phyloP scores from a whole-genome alignment of 2,329 filamentous ascomycete species.

The Beauveria australis region DNA sequence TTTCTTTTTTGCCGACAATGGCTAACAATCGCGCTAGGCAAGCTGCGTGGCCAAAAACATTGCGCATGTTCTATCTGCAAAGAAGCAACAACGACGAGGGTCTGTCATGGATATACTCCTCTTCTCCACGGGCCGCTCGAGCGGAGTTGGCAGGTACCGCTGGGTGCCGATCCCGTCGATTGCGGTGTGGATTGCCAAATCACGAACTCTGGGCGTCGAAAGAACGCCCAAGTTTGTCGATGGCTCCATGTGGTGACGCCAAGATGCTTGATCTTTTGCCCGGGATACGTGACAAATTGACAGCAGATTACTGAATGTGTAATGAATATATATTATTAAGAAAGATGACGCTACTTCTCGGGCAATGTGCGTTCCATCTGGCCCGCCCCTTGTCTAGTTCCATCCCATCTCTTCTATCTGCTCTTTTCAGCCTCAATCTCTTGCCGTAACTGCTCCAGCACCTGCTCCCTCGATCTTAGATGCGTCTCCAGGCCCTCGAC shows the following conservation, averaged over 20 bases:
- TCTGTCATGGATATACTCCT: slow-evolving; percentile 41
- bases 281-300: not conserved
- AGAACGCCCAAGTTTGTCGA: slow-evolving; percentile 37
- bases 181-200: slow-evolving; percentile 43
- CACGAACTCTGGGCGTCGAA: slow-evolving; percentile 39
- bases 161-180: slow-evolving; percentile 41
- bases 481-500: slow-evolving; percentile 84
- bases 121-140: slow-evolving; percentile 39
- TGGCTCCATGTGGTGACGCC: slow-evolving; percentile 37
- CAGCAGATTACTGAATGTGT: not conserved
- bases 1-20: too few species aligned
- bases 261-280: not conserved
- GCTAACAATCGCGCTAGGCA: slow-evolving; percentile 24
- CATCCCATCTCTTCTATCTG: slow-evolving; percentile 76
- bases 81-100: slow-evolving; percentile 35
- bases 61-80: slow-evolving; percentile 37
- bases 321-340: slow-evolving; percentile 1
- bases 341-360: not conserved
- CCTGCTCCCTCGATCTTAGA: slow-evolving; percentile 65
- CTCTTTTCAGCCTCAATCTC: slow-evolving; percentile 83
- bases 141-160: slow-evolving; percentile 41
- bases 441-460: slow-evolving; percentile 65
- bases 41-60: slow-evolving; percentile 46
- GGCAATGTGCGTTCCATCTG: slow-evolving; percentile 10
- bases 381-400: slow-evolving; percentile 23